Conservation (phyloP, 208 protist genomes). For the Phytomonas sp. region DNA sequence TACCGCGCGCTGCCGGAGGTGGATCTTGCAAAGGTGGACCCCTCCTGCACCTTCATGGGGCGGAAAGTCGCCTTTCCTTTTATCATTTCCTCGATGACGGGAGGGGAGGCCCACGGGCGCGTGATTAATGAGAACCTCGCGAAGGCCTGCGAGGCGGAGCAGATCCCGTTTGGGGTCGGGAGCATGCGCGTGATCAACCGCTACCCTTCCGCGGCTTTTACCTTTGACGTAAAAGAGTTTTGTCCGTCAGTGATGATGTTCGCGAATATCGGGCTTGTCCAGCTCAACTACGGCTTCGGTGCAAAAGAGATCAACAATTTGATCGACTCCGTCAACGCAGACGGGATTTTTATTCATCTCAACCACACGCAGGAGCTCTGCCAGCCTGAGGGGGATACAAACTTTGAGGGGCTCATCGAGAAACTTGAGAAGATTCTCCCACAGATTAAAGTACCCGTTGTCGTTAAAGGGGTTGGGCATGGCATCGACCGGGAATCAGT, state of each 20-base stretch:
- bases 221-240: slow-evolving; percentile 83
- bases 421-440: slow-evolving; percentile 70
- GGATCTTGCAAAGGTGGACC: slow-evolving; percentile 68
- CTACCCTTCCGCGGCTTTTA: slow-evolving; percentile 69
- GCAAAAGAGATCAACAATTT: slow-evolving; percentile 77
- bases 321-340: slow-evolving; percentile 67
- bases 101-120: slow-evolving; percentile 83
- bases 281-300: slow-evolving; percentile 91
- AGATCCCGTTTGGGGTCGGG: slow-evolving; percentile 83
- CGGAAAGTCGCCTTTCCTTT: slow-evolving; percentile 78
- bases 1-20: slow-evolving; percentile 87
- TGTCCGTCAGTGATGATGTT: slow-evolving; percentile 88
- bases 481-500: slow-evolving; percentile 76
- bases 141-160: slow-evolving; percentile 79
- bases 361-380: slow-evolving; percentile 88
- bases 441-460: slow-evolving; percentile 78
- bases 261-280: slow-evolving; percentile 88
- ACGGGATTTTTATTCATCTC: slow-evolving; percentile 87
- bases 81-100: slow-evolving; percentile 87
- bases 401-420: slow-evolving; percentile 74
- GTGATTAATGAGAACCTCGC: slow-evolving; percentile 88
- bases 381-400: slow-evolving; percentile 89
- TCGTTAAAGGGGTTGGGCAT: slow-evolving; percentile 88
- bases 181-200: slow-evolving; percentile 89
- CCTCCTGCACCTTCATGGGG: slow-evolving; percentile 61